These are phyloP conservation scores for Solanum chiquidenum DNA, from an alignment of 257 asterid genomes.

Conservation along the genomic window DNA sequence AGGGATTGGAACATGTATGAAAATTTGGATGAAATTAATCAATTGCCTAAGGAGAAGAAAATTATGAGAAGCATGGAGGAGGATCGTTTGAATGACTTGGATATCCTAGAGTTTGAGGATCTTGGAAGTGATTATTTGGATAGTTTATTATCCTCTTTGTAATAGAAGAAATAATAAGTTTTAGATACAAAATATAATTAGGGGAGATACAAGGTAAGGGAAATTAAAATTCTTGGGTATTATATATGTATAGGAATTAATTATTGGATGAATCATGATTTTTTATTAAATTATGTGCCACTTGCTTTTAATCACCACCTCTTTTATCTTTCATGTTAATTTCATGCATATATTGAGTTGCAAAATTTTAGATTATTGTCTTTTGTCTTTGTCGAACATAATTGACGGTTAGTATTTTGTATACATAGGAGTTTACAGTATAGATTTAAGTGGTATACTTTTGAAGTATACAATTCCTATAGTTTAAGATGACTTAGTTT, in stretches of 20 bases:
- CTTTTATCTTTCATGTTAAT: not conserved
- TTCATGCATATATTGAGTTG: not conserved
- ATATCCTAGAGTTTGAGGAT: constrained; percentile 44
- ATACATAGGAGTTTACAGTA: not conserved
- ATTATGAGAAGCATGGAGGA: constrained; percentile 10
- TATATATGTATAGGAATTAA: not conserved
- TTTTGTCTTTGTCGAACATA: not conserved
- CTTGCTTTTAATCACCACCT: not conserved
- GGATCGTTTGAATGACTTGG: not conserved
- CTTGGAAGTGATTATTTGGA: constrained; percentile 55
- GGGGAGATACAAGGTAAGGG: not conserved
- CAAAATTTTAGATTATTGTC: not conserved
- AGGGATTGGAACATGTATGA: constrained; percentile 10
- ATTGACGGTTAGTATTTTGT: not conserved
- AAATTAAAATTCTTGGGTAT: not conserved
- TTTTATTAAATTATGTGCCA: not conserved
- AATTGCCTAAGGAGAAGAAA: constrained; percentile 12
- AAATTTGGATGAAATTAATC: not conserved
- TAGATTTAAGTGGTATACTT: not conserved
- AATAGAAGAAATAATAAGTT: not conserved
- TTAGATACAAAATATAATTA: not conserved
- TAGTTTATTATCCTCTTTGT: constrained; percentile 27
- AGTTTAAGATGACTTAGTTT: not conserved
- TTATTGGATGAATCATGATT: not conserved
- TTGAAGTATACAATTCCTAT: not conserved